phyloP scores from a whole-genome alignment of 257 asterid species.

The Penstemon barbatus region DNA sequence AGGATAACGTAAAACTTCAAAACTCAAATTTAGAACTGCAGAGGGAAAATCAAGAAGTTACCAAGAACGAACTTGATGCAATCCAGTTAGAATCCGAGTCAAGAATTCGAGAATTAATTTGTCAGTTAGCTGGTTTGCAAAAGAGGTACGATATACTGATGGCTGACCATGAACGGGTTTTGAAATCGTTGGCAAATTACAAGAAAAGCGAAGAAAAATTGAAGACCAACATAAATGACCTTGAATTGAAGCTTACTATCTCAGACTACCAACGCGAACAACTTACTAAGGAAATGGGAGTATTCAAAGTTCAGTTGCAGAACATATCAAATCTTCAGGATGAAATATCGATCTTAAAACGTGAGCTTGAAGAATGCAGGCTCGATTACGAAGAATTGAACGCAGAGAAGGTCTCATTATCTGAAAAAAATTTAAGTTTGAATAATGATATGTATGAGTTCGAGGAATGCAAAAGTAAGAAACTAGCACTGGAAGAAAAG shows the following conservation, averaged over 20 bases:
- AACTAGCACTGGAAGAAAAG: conserved; percentile 50
- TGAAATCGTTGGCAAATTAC: conserved; percentile 47
- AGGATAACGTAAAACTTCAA: conserved; percentile 36
- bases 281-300: conserved; percentile 50
- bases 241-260: conserved; percentile 73
- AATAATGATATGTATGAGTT: conserved; percentile 42
- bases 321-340: conserved; percentile 50
- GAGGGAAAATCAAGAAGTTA: conserved; percentile 44
- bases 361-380: conserved; percentile 42
- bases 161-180: conserved; percentile 51
- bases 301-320: conserved; percentile 55
- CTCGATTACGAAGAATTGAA: conserved; percentile 50
- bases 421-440: conserved; percentile 41
- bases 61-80: conserved; percentile 35
- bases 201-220: conserved; percentile 64
- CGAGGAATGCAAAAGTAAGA: conserved; percentile 60
- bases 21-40: conserved; percentile 41
- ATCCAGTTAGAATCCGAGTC: conserved; percentile 39
- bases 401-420: conserved; percentile 49
- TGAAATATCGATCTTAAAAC: conserved; percentile 49
- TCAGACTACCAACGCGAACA: conserved; percentile 66
- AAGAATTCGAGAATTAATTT: conserved; percentile 42
- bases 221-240: conserved; percentile 56
- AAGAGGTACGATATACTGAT: conserved; percentile 36
- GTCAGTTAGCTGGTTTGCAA: conserved; percentile 42